These are phyloP conservation scores for Arachnomyces sp. DNA, from an alignment of 2,329 filamentous ascomycete species.

Conservation along the genomic window DNA sequence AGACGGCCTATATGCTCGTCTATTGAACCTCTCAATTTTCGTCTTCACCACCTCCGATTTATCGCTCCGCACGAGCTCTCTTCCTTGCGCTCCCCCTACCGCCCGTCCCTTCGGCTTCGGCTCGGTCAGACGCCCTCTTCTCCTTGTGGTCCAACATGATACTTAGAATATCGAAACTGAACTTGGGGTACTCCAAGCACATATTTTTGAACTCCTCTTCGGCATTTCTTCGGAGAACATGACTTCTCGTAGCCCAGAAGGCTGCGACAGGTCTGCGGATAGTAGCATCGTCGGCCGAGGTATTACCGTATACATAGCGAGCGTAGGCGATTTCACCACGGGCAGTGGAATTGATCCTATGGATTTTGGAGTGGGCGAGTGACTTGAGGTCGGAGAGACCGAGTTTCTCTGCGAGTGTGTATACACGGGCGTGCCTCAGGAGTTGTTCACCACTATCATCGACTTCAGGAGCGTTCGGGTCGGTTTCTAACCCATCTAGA, in stretches of 20 bases:
- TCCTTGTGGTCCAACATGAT: constrained; percentile 40
- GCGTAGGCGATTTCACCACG: constrained; percentile 89
- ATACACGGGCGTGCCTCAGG: constrained; percentile 80
- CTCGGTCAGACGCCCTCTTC: constrained; percentile 30
- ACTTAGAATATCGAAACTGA: constrained; percentile 84
- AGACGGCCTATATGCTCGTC: too few species aligned
- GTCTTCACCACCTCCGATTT: too few species aligned
- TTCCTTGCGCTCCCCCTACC: constrained; percentile 34
- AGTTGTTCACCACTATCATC: constrained; percentile 78
- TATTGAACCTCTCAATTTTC: too few species aligned
- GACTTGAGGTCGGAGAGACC: constrained; percentile 60
- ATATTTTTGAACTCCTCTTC: constrained; percentile 76
- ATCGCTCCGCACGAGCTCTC: constrained; percentile 25
- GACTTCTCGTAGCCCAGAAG: constrained; percentile 78
- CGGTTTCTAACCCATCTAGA: constrained; percentile 60
- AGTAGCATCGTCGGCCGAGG: constrained; percentile 57
- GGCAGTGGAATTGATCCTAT: constrained; percentile 79
- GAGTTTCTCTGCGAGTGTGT: constrained; percentile 79
- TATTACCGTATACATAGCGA: constrained; percentile 80
- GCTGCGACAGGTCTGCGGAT: constrained; percentile 79
- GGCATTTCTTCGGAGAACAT: constrained; percentile 76
- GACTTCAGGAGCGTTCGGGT: constrained; percentile 56
- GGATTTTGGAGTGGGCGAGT: constrained; percentile 81
- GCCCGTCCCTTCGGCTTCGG: constrained; percentile 25
- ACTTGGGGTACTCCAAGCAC: constrained; percentile 84